phyloP scores from a whole-genome alignment of 805 yeast genomes.

The Blastobotrys americana region DNA sequence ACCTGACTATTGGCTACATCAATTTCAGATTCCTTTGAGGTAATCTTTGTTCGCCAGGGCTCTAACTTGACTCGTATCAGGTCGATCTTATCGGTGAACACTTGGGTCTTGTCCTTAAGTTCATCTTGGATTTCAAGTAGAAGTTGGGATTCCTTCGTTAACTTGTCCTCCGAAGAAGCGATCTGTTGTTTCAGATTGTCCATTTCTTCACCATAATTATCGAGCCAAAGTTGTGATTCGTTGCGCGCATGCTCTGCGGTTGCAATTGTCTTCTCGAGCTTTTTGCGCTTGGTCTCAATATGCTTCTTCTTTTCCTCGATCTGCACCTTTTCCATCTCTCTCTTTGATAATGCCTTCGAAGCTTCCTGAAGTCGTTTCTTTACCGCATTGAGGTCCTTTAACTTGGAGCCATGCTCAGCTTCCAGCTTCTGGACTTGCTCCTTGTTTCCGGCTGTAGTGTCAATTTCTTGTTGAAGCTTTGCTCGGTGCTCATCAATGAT shows the following conservation, averaged over 20 bases:
- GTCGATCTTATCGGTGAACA: constrained; percentile 58
- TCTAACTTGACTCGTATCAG: constrained; percentile 56
- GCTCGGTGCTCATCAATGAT: constrained; percentile 37
- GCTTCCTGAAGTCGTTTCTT: constrained; percentile 28
- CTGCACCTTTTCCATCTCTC: constrained; percentile 56
- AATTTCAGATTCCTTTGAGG: constrained; percentile 54
- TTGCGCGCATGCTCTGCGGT: constrained; percentile 40
- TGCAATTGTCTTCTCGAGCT: constrained; percentile 48
- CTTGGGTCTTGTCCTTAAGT: constrained; percentile 68
- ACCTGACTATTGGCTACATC: constrained; percentile 59
- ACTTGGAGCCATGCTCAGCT: constrained; percentile 15
- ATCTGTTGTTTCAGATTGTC: constrained; percentile 40
- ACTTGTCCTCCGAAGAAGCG: constrained; percentile 36
- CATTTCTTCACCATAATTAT: constrained; percentile 40
- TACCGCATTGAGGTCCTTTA: constrained; percentile 19
- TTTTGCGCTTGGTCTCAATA: constrained; percentile 48
- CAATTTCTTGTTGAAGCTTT: constrained; percentile 39
- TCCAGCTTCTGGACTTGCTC: constrained; percentile 32
- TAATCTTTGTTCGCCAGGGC: constrained; percentile 74
- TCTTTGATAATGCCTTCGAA: constrained; percentile 29
- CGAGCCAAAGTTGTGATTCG: constrained; percentile 42
- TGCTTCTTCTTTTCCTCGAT: constrained; percentile 73
- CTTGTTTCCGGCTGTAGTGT: constrained; percentile 33
- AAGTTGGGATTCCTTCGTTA: constrained; percentile 47
- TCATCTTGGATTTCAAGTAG: constrained; percentile 58